Evolutionary conservation across 805 yeast species (phyloP), one percentile per base, ranked within the genome.

Genomic region (Kluyveromyces aestuarii): DNA sequence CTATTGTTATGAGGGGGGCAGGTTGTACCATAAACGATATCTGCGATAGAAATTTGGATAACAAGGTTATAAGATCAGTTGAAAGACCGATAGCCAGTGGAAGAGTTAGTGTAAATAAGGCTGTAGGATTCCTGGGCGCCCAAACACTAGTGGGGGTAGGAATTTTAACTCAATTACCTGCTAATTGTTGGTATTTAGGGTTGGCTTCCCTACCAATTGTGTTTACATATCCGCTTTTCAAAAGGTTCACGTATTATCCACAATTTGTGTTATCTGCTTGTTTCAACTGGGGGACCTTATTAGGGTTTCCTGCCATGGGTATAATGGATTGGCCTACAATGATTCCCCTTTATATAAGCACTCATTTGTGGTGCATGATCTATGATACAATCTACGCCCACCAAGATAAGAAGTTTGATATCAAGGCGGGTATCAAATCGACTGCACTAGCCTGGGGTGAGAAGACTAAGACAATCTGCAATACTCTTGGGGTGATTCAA

Each of bases 301-400:
- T 93, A 30, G 99, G 98, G 0, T 91, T 87, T 68, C 97, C 99
- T 8, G 98, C 98, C 1, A 87, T 93, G 80, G 96, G 95, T 0
- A 79, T 91, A 3, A 76, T 91, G 76, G 77, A 84, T 58, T 74
- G 79, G 72, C 69, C 80, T 9, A 84, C 88, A 5, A 90, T 90
- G 80, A 69, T 79, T 2, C 87, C 96, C 0, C 70, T 93, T 44
- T 87, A 83, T 59, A 63, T 80, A 2, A 79, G 96, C 16, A 81
- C 88, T 42, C 84, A 82, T 61, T 73, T 83, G 48, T 93, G 99
- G 99, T 83, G 96, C 55, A 87, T 93, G 90, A 82, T 82, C 46
- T 93, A 93, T 67, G 99, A 93, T 66, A 88, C 99, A 2, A 79
- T 93, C 38, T 93, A 93, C 65, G 99, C 99, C 0, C 99, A 93